phyloP scores from a whole-genome alignment of 257 asterid species.

The Anisodus tanguticus region DNA sequence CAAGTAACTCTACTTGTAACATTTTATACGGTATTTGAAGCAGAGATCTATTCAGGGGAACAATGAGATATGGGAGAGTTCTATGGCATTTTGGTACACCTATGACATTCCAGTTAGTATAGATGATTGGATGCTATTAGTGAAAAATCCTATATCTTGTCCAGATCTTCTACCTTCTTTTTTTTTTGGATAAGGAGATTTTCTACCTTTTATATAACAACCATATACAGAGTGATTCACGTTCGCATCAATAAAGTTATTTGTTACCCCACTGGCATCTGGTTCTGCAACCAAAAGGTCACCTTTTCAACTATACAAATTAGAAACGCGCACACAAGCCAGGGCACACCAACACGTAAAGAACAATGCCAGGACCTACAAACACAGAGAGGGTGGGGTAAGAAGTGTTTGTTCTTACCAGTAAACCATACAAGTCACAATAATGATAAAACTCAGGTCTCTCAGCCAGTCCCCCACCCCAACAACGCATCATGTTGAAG shows the following conservation, averaged over 20 bases:
- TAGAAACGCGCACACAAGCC: not conserved
- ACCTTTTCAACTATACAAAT: not conserved
- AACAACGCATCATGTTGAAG: conserved; percentile 97
- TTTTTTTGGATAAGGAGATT: not conserved
- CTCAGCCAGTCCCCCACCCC: conserved; percentile 99
- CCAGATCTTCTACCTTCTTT: conserved; percentile 19
- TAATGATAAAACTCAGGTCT: conserved; percentile 95
- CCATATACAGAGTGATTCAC: not conserved
- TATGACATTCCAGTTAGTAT: not conserved
- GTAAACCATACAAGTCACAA: conserved; percentile 89
- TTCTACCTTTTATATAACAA: conserved; percentile 15
- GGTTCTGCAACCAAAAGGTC: conserved; percentile 19
- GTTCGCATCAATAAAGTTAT: not conserved
- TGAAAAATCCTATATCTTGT: not conserved
- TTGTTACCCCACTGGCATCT: not conserved
- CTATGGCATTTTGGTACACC: not conserved
- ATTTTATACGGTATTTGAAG: not conserved
- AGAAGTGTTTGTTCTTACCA: conserved; percentile 50
- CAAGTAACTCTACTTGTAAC: not conserved
- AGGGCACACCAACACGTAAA: not conserved
- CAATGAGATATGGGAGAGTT: conserved; percentile 5
- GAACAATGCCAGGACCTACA: not conserved
- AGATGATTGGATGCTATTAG: not conserved
- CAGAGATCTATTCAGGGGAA: conserved; percentile 3
- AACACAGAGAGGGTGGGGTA: not conserved